Evolutionary conservation across 306 rosid genomes (phyloP).

Genomic region (Myrica gale): DNA sequence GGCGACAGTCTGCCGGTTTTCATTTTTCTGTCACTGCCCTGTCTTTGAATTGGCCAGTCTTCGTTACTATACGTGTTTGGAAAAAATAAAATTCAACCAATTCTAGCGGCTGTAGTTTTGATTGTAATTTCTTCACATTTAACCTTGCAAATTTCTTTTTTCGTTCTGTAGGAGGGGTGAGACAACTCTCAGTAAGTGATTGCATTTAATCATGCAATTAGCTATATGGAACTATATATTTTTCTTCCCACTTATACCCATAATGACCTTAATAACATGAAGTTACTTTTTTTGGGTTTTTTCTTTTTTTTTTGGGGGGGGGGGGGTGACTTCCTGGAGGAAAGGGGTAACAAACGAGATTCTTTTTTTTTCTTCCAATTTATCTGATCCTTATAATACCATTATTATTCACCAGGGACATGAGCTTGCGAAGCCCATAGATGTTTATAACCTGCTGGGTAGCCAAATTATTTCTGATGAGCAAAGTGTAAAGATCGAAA

Average conservation of each 20-base stretch:
- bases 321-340: not conserved
- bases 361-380: not conserved
- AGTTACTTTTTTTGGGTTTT: not conserved
- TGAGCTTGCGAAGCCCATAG: constrained; percentile 50
- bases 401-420: constrained; percentile 47
- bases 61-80: not conserved
- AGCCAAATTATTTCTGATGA: constrained; percentile 37
- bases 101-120: not conserved
- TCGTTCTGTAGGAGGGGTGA: too few species aligned
- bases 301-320: not conserved
- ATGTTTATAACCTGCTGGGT: constrained; percentile 56
- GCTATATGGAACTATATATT: not conserved
- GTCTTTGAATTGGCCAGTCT: not conserved
- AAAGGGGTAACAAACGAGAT: constrained; percentile 2
- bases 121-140: too few species aligned
- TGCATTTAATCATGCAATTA: too few species aligned
- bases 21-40: not conserved
- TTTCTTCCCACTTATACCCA: not conserved
- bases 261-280: not conserved
- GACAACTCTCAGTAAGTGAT: too few species aligned
- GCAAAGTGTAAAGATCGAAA: constrained; percentile 28
- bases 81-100: not conserved
- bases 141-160: too few species aligned
- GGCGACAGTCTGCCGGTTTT: too few species aligned
- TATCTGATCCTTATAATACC: constrained; percentile 15